A percentile compares a stretch with the other conserved stretches of the same genome.
These are phyloP conservation scores for Lupinus albus DNA, from an alignment of 306 rosid genomes.

Conservation along the genomic window DNA sequence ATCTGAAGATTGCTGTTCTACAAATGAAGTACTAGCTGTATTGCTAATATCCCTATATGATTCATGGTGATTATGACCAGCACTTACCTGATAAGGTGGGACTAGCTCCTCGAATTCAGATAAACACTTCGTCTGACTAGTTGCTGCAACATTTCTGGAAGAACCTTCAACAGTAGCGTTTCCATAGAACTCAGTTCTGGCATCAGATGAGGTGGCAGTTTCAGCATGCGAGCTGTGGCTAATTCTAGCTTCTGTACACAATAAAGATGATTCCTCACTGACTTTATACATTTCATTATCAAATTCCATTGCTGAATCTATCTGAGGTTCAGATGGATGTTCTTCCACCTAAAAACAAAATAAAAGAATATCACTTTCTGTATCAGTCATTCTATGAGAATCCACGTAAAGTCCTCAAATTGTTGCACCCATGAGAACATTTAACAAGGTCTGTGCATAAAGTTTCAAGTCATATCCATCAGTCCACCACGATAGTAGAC, in stretches of 20 bases:
- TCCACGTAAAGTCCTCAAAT: constrained; percentile 25
- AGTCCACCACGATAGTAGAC: constrained; percentile 19
- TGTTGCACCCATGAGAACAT: constrained; percentile 19
- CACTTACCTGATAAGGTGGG: constrained; percentile 76
- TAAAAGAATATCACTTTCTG: constrained; percentile 36
- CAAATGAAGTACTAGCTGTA: constrained; percentile 74
- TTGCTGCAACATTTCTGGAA: constrained; percentile 51
- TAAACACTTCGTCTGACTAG: constrained; percentile 53
- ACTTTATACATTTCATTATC: constrained; percentile 51
- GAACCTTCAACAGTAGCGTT: constrained; percentile 51
- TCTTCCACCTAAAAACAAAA: constrained; percentile 70
- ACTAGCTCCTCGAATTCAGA: constrained; percentile 69
- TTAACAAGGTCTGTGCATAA: constrained; percentile 9
- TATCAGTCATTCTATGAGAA: constrained; percentile 23
- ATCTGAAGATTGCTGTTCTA: constrained; percentile 62
- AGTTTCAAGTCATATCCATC: constrained; percentile 26
- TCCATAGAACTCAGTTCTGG: constrained; percentile 32
- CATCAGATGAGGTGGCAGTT: constrained; percentile 48
- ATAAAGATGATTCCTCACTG: constrained; percentile 46
- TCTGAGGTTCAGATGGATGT: constrained; percentile 53
- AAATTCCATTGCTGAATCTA: constrained; percentile 45
- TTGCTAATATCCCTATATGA: constrained; percentile 65
- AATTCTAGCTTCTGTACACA: constrained; percentile 50
- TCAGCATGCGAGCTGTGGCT: constrained; percentile 46
- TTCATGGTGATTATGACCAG: constrained; percentile 58